Evolutionary conservation across 371 early-diverging fungal genomes (phyloP).

Genomic region (Coemansia sp.): DNA sequence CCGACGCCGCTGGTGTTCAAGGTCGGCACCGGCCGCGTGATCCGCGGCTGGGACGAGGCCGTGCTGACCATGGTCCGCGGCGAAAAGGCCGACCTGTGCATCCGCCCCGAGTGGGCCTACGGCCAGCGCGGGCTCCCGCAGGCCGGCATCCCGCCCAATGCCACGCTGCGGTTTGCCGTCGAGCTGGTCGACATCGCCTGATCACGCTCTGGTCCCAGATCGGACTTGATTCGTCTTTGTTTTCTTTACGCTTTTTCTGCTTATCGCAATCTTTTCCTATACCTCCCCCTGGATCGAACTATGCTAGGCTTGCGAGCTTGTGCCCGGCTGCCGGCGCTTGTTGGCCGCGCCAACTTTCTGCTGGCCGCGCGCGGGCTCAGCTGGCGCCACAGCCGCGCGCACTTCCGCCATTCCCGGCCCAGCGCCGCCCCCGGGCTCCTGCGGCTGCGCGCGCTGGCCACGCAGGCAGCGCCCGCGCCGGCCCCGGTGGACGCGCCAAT

Average conservation of each 20-base stretch:
- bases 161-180: conserved; percentile 80
- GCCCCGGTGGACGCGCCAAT: conserved; percentile 42
- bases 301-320: background rate
- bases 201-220: no score
- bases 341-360: conserved; percentile 20
- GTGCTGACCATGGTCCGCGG: conserved; percentile 80
- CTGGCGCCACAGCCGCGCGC: background rate
- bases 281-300: background rate
- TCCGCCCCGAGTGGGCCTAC: conserved; percentile 76
- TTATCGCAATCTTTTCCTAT: no score
- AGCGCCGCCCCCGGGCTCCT: background rate
- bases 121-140: conserved; percentile 63
- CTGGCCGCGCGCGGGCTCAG: background rate
- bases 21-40: conserved; percentile 88
- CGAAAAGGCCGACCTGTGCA: conserved; percentile 64
- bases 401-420: background rate
- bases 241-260: no score
- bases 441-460: background rate
- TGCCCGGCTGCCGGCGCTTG: conserved; percentile 12
- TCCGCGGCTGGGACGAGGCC: conserved; percentile 84
- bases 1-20: conserved; percentile 62
- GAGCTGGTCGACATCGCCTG: conserved; percentile 80
- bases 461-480: background rate
- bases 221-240: no score
- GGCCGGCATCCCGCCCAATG: conserved; percentile 73